Evolutionary conservation across 2,329 filamentous ascomycete species (phyloP).

Genomic region (Nemania bipapillata): DNA sequence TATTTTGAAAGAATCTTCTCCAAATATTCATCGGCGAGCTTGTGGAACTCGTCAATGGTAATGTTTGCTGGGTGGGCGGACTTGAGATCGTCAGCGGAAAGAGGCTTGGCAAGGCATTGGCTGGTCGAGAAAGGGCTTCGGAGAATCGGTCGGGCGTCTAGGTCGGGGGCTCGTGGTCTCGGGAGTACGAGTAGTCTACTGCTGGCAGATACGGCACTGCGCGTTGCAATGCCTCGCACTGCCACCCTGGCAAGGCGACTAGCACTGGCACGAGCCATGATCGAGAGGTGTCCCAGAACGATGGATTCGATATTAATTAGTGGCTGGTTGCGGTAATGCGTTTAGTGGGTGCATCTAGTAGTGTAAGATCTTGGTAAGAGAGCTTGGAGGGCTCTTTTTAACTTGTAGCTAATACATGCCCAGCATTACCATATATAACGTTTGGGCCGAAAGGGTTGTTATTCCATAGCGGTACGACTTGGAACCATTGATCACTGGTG

Average conservation of each 20-base stretch:
- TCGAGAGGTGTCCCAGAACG: conserved; percentile 11
- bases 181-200: conserved; percentile 38
- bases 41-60: conserved; percentile 77
- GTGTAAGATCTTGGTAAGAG: neutral
- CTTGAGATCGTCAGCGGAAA: conserved; percentile 53
- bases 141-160: conserved; percentile 12
- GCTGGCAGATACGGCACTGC: conserved; percentile 38
- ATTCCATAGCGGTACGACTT: neutral
- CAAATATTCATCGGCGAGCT: conserved; percentile 80
- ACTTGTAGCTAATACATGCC: conserved; percentile 23
- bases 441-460: conserved; percentile 1
- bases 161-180: conserved; percentile 32
- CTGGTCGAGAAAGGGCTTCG: conserved; percentile 50
- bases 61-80: conserved; percentile 67
- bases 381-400: conserved; percentile 18
- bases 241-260: conserved; percentile 55
- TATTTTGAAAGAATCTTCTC: conserved; percentile 66
- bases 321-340: neutral
- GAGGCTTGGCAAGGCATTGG: conserved; percentile 54
- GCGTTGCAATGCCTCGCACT: conserved; percentile 48
- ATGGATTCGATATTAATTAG: neutral
- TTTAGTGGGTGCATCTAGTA: neutral
- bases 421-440: neutral
- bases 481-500: neutral
- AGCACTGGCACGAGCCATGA: conserved; percentile 52